A percentile compares a stretch with the other conserved stretches of the same genome.
Evolutionary conservation across 164 flowering plant genomes (phyloP).

Genomic region (Macadamia integrifolia): DNA sequence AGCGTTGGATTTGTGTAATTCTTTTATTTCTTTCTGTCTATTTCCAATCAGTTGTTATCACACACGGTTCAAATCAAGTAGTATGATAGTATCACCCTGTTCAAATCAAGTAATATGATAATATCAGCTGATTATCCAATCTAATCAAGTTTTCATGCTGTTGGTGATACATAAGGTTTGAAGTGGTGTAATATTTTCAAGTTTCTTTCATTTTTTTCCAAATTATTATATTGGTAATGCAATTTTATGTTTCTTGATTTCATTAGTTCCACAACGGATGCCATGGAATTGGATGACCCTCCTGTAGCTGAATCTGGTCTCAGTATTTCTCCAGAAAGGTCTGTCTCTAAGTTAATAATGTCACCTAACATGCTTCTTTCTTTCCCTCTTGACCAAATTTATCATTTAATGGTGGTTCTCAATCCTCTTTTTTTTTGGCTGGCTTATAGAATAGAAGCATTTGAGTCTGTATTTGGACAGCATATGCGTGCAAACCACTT

Average conservation of each 20-base stretch:
- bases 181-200: too few species aligned
- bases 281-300: slow-evolving; percentile 87
- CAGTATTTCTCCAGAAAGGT: slow-evolving; percentile 62
- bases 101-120: too few species aligned
- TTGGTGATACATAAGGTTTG: too few species aligned
- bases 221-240: too few species aligned
- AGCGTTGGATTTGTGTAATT: too few species aligned
- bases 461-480: slow-evolving; percentile 57
- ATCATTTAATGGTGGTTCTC: neutral
- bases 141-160: too few species aligned
- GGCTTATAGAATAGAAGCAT: slow-evolving; percentile 66
- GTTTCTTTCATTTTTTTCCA: too few species aligned
- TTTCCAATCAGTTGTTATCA: too few species aligned
- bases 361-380: neutral
- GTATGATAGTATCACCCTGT: too few species aligned
- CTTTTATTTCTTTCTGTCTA: too few species aligned
- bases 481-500: slow-evolving; percentile 71
- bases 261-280: slow-evolving; percentile 38
- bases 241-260: slow-evolving; percentile 1
- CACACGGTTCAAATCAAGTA: too few species aligned
- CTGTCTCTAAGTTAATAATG: neutral
- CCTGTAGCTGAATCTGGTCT: slow-evolving; percentile 30
- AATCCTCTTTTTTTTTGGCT: neutral
- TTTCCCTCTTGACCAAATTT: neutral
- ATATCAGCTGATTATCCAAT: too few species aligned